Conservation (phyloP, 208 protist genomes). For the Trypanosoma lewisi region DNA sequence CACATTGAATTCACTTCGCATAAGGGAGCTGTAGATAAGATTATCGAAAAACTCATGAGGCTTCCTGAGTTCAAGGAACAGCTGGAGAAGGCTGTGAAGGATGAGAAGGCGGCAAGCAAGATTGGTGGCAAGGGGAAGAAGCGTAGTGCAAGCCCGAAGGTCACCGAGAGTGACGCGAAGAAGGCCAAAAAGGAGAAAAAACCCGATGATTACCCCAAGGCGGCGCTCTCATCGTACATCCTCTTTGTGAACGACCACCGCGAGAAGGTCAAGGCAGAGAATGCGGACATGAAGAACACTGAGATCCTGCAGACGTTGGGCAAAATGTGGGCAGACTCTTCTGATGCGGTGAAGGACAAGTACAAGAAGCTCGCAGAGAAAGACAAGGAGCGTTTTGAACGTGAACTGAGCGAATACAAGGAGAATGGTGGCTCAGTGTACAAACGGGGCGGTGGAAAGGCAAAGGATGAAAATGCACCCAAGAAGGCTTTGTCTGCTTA, state of each 20-base stretch:
- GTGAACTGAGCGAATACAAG: slow-evolving; percentile 75
- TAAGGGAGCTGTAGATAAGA: slow-evolving; percentile 33
- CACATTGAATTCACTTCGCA: slow-evolving; percentile 65
- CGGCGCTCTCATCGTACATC: slow-evolving; percentile 66
- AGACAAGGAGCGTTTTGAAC: slow-evolving; percentile 78
- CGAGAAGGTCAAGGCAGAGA: slow-evolving; percentile 58
- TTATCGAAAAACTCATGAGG: slow-evolving; percentile 46
- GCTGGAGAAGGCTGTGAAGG: slow-evolving; percentile 58
- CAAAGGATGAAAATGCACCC: slow-evolving; percentile 78
- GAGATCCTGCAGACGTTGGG: slow-evolving; percentile 69
- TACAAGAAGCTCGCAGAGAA: slow-evolving; percentile 74
- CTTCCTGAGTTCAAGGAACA: slow-evolving; percentile 63
- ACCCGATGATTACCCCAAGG: slow-evolving; percentile 85
- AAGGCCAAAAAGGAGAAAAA: slow-evolving; percentile 59
- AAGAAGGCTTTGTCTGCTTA: slow-evolving; percentile 80
- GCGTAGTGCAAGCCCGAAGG: slow-evolving; percentile 27
- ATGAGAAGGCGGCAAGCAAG: slow-evolving; percentile 26
- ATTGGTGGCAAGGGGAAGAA: slow-evolving; percentile 48
- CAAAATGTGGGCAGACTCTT: slow-evolving; percentile 53
- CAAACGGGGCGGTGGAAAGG: slow-evolving; percentile 46
- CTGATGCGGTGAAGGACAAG: slow-evolving; percentile 65
- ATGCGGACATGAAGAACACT: slow-evolving; percentile 68
- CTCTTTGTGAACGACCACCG: slow-evolving; percentile 76
- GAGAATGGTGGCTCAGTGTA: slow-evolving; percentile 52
- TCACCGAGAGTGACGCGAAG: slow-evolving; percentile 34